Percentiles rank a stretch among this genome's conserved stretches.
Evolutionary conservation across 2,329 filamentous ascomycete species (phyloP).

Genomic region (Fusarium goolgardi): DNA sequence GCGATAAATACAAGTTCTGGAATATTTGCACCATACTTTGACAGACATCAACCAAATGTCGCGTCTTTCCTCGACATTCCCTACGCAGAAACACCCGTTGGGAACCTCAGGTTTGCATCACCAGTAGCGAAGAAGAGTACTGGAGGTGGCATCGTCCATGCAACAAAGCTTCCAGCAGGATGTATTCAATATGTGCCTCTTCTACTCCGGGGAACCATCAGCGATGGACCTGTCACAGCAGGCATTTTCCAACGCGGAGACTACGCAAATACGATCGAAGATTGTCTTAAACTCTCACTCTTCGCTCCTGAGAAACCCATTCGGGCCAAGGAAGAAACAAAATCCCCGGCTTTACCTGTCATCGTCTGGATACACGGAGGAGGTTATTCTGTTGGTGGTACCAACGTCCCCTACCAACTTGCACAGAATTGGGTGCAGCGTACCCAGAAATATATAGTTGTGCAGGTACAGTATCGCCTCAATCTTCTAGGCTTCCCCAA

Average conservation of each 20-base stretch:
- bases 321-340: fast-evolving
- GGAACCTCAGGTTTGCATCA: constrained; percentile 24
- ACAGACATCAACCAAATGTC: constrained; percentile 1
- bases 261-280: constrained; percentile 36
- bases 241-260: constrained; percentile 32
- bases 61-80: constrained; percentile 38
- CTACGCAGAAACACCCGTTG: constrained; percentile 26
- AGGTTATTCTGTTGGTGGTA: constrained; percentile 21
- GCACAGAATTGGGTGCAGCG: constrained; percentile 32
- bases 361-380: constrained; percentile 33
- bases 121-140: constrained; percentile 1
- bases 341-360: not conserved
- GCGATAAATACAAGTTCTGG: constrained; percentile 36
- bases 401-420: constrained; percentile 32
- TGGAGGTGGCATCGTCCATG: not conserved
- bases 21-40: constrained; percentile 21
- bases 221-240: constrained; percentile 4
- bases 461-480: constrained; percentile 35
- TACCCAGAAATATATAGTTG: constrained; percentile 35
- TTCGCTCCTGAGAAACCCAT: constrained; percentile 18
- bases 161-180: constrained; percentile 17
- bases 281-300: constrained; percentile 32
- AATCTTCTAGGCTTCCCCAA: constrained; percentile 35
- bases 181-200: constrained; percentile 34
- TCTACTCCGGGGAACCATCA: constrained; percentile 16